Percentiles rank a stretch among this genome's conserved stretches.
Conservation (phyloP, 495 filamentous ascomycete species). For the Echria macrotheca region DNA sequence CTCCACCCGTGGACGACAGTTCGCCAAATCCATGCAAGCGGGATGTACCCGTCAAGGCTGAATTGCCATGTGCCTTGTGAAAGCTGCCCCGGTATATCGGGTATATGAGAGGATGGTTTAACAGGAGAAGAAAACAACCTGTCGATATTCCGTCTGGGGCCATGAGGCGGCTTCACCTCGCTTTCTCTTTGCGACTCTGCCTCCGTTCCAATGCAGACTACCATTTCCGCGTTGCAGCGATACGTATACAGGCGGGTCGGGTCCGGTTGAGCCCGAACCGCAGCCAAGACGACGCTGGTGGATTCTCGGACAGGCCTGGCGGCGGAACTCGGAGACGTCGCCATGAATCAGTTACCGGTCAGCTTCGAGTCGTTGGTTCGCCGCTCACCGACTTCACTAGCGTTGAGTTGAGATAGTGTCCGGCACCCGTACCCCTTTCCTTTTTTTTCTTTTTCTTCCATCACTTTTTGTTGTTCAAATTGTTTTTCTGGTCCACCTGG, state of each 20-base stretch:
- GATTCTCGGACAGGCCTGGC: not conserved
- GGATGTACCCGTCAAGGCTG: slow-evolving; percentile 15
- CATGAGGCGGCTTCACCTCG: too few species aligned
- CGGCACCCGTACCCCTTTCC: slow-evolving; percentile 3
- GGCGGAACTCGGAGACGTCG: too few species aligned
- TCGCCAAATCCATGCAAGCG: not conserved
- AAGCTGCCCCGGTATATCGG: slow-evolving; percentile 5
- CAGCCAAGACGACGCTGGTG: not conserved
- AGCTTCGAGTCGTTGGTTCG: too few species aligned
- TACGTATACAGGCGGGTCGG: not conserved
- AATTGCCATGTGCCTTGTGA: slow-evolving; percentile 7
- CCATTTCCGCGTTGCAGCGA: not conserved
- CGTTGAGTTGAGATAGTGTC: not conserved
- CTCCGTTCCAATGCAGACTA: slow-evolving; percentile 1
- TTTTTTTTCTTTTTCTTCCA: not conserved
- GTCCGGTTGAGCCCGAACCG: slow-evolving; percentile 8
- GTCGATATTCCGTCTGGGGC: too few species aligned
- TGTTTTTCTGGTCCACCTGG: too few species aligned
- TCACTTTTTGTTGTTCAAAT: too few species aligned
- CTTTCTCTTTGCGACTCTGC: not conserved
- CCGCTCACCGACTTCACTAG: not conserved
- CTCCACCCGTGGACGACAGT: not conserved
- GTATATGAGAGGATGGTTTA: too few species aligned
- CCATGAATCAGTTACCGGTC: too few species aligned
- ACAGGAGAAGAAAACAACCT: not conserved